Base-by-base conservation (phyloP, 1,139 yeast species). In the Pichia sp. region DNA sequence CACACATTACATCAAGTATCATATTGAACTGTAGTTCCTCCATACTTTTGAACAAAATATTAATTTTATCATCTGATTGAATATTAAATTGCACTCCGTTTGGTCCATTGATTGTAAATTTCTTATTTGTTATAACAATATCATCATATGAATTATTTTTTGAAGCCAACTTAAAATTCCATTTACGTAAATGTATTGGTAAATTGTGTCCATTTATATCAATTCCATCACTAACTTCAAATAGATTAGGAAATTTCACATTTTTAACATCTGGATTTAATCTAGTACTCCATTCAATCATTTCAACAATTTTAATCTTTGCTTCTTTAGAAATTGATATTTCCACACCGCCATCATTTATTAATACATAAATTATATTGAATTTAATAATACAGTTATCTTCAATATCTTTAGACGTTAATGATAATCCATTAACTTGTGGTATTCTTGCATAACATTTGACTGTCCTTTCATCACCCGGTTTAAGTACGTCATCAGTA, bases 371-470 rank as follows among this genome's bases (percentile, higher is more conserved):
- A 7, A 45, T 34, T 16, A 54, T 47, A 9, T 50, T 29, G 11
- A 53, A 50, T 11, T 39, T 45, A 33, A 53, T 19, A 11, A 25
- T 22, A 31, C 56, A 51, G 28, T 49, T 39, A 25, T 39, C 25
- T 3, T 47, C 45, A 9, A 41, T 36, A 19, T 46, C 43, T 22
- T 38, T 38, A 4, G 19, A 36, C 34, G 46, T 51, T 9, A 49
- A 9, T 9, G 59, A 55, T 5, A 56, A 47, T 10, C 60, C 60
- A 1, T 51, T 53, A 11, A 63, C 59, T 27, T 58, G 58, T 41
- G 74, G 74, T n/a, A 73, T 58, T 3, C 62, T 56, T 3, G 75
- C 56, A 39, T 60, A 60, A 42, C 75, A 54, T 0, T 33, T 34
- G 28, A 67, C 61, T 1, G 47, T 28, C 1, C 53, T 41, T 13